Percentiles rank a stretch among this genome's conserved stretches.
phyloP scores from a whole-genome alignment of 2,329 filamentous ascomycete species.

The Penicillium sp. region DNA sequence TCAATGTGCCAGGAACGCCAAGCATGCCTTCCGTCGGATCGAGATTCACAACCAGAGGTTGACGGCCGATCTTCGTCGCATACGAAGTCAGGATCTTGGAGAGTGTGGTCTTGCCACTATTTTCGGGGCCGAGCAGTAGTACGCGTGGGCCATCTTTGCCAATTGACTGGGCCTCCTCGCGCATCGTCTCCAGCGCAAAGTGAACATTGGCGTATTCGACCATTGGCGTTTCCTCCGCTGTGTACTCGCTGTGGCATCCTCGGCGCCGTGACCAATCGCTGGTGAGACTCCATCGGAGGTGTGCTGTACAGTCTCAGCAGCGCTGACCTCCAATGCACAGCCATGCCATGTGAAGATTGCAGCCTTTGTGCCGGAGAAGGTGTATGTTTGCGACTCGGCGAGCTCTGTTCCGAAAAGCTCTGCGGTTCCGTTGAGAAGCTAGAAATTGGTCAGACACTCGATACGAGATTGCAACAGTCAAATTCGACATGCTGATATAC shows the following conservation, averaged over 20 bases:
- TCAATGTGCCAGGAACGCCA: slow-evolving; percentile 77
- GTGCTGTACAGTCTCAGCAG: slow-evolving; percentile 53
- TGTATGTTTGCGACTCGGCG: slow-evolving; percentile 76
- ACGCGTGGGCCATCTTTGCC: slow-evolving; percentile 72
- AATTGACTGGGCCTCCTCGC: slow-evolving; percentile 60
- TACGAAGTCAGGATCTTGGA: slow-evolving; percentile 77
- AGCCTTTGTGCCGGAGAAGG: slow-evolving; percentile 77
- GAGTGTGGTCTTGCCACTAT: slow-evolving; percentile 81
- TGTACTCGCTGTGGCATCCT: slow-evolving; percentile 68
- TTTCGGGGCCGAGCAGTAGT: slow-evolving; percentile 75
- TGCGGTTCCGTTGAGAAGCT: slow-evolving; percentile 78
- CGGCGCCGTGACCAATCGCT: slow-evolving; percentile 45
- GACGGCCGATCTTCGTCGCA: slow-evolving; percentile 70
- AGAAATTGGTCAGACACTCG: slow-evolving; percentile 6
- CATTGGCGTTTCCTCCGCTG: slow-evolving; percentile 78
- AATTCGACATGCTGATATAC: slow-evolving; percentile 34
- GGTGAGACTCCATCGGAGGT: slow-evolving; percentile 33
- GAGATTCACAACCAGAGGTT: slow-evolving; percentile 81
- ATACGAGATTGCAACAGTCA: background rate
- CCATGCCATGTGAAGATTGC: slow-evolving; percentile 93
- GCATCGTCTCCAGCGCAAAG: slow-evolving; percentile 75
- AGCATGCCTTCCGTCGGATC: slow-evolving; percentile 81
- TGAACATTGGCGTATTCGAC: slow-evolving; percentile 82
- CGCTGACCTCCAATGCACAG: slow-evolving; percentile 78
- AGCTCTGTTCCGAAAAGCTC: slow-evolving; percentile 96